These are phyloP conservation scores for Malassezia obtusa DNA, from an alignment of 1,284 basidiomycete genomes.

Conservation along the genomic window DNA sequence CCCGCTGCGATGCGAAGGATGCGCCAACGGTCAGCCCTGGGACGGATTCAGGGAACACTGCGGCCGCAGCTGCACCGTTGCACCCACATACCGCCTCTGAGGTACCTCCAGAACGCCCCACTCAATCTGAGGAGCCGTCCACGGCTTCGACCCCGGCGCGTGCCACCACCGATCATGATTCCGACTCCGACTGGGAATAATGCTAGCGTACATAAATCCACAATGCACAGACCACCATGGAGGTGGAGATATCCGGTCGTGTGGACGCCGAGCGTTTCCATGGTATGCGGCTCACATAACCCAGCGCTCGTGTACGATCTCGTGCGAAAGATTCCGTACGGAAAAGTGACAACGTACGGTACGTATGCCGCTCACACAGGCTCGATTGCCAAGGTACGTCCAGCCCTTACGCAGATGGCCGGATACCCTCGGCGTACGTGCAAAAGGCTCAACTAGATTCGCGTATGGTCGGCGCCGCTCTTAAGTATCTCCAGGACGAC, in stretches of 20 bases:
- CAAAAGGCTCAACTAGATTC: slow-evolving; percentile 18
- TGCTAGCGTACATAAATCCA: not conserved
- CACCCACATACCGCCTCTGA: too few relatives aligned
- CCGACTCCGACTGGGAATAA: slow-evolving; percentile 25
- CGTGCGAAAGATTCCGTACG: slow-evolving; percentile 28
- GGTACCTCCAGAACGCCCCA: too few relatives aligned
- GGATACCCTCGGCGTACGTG: slow-evolving; percentile 29
- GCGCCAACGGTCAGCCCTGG: too few relatives aligned
- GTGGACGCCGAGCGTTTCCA: slow-evolving; percentile 13
- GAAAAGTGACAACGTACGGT: slow-evolving; percentile 42
- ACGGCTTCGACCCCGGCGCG: too few relatives aligned
- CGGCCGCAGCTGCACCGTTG: too few relatives aligned
- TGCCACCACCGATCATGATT: slow-evolving; percentile 6
- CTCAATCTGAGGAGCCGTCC: too few relatives aligned
- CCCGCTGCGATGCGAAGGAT: too few relatives aligned
- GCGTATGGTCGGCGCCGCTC: slow-evolving; percentile 37
- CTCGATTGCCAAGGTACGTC: slow-evolving; percentile 32
- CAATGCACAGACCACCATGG: not conserved
- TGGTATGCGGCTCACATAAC: not conserved
- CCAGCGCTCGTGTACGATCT: slow-evolving; percentile 41
- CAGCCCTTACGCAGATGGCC: slow-evolving; percentile 15
- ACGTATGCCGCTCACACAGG: slow-evolving; percentile 10
- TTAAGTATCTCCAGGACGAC: slow-evolving; percentile 33
- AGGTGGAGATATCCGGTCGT: too few relatives aligned
- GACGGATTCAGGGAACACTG: too few relatives aligned